Base-by-base conservation (phyloP, 306 rosid species). In the Dicorynia guianensis region DNA sequence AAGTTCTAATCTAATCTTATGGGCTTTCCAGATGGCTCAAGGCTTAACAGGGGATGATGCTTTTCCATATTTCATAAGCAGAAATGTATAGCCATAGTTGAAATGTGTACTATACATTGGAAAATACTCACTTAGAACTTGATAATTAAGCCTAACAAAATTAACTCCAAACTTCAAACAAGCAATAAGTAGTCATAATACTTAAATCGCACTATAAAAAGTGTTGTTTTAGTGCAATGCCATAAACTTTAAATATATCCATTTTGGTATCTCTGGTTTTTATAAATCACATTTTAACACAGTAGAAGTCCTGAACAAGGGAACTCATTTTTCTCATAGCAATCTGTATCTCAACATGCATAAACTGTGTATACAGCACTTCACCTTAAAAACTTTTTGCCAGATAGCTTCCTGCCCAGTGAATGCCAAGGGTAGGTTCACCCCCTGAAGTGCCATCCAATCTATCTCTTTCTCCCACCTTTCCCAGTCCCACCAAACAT, bases 401-500 rank as follows among this genome's bases (percentile, higher is more conserved):
- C 98, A 95, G 81, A 95, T 92, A 40, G 97, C 71, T 82, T 92
- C 98, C 87, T 95, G 98, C 57, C 98, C 97, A 0, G 90, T 89
- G 80, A 95, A 90, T 80, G 98, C 98, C 78, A 95, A 87, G 53
- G 98, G 98, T 17, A 95, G 86, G 88, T 95, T 95, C 66, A 92
- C 83, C 71, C 98, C 98, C 61, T 92, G 98, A 87, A 92, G 97
- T 78, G 93, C 97, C 98, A 92, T 95, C 97, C 98, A 95, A 68
- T 95, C 98, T 80, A 92, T 79, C 89, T 92, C 98, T 85, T 90
- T 89, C 84, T 95, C 96, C 97, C 97, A 95, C 88, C 95, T 92
- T 83, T 85, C 88, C 98, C 98, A 92, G 72, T 95, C 96, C 98
- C 98, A 95, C 98, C 98, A 94, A 48, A 90, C 96, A 86, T 80